Evolutionary conservation across 2,329 filamentous ascomycete species (phyloP), one percentile per base, ranked within the genome.

Genomic region (Microcyclosporella mali): DNA sequence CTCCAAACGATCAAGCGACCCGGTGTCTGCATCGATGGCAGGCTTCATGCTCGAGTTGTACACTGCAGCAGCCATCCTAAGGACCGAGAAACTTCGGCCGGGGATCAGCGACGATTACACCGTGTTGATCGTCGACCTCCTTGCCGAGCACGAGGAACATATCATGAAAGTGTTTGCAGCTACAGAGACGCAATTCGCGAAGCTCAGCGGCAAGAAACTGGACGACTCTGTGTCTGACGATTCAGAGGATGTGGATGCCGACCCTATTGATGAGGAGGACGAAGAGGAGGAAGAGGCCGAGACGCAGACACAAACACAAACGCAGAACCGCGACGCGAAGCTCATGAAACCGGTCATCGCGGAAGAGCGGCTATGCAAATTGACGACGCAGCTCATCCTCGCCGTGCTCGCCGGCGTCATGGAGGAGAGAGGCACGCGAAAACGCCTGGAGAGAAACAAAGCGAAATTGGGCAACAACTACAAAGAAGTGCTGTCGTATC

Each of bases 321-420:
- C 21, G 72, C 74, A 40, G 72, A 75, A 56, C 71, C 85, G 57
- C 75, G 78, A 44, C 71, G 79, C 52, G 75, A 81, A 36, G 75
- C 77, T 30, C 15, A 54, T 57, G 10, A 51, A 53, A 31, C 78
- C 81, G 43, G 74, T 95, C 27, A 74, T 89, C 45, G 81, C 88
- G 0, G 92, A 97, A 65, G 84, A 90, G 60, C 79, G 82, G 15
- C 75, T 97, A 1, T 97, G 90, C 65, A 84, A 90, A 56, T 72
- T 95, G 18, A 82, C 89, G 0, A 84, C 81, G 49, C 94, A 92
- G 61, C 78, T 94, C 33, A 85, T 95, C 29, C 77, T 94, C 32
- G 84, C 83, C 10, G 81, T 94, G 16, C 72, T 85, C 8, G 86
- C 82, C 15, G 81, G 80, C 40, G 79, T 88, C 31, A 71, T 95